phyloP scores from a whole-genome alignment of 257 asterid genomes.

The Plectranthus barbatus region DNA sequence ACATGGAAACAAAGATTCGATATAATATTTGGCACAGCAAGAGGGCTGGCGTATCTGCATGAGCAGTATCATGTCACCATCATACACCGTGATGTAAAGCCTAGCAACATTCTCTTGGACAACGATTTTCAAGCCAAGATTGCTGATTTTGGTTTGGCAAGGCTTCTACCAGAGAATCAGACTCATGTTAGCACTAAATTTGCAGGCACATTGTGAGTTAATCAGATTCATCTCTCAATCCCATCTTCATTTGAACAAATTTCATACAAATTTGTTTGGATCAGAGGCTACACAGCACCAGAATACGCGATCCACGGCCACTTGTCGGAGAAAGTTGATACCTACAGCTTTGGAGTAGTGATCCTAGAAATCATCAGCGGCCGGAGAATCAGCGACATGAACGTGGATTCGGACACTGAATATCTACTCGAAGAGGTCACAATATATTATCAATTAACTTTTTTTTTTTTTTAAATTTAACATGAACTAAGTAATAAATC shows the following conservation, averaged over 20 bases:
- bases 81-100: conserved; percentile 79
- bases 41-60: conserved; percentile 79
- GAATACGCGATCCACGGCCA: conserved; percentile 82
- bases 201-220: conserved; percentile 79
- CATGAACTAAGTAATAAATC: no score
- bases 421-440: conserved; percentile 66
- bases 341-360: conserved; percentile 74
- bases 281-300: conserved; percentile 86
- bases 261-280: background rate
- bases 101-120: conserved; percentile 62
- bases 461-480: no score
- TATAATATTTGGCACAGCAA: conserved; percentile 65
- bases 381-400: conserved; percentile 42
- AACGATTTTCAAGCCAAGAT: conserved; percentile 57
- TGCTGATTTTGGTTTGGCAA: conserved; percentile 78
- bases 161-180: conserved; percentile 67
- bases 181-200: conserved; percentile 79
- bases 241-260: background rate
- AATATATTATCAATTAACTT: no score
- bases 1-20: conserved; percentile 72
- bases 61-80: conserved; percentile 72
- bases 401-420: conserved; percentile 38
- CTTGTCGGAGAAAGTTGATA: no score
- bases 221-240: background rate
- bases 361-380: conserved; percentile 70